Percentiles rank a stretch among this genome's conserved stretches.
Evolutionary conservation across 805 yeast species (phyloP).

Genomic region (Saccharomycopsis schoenii): DNA sequence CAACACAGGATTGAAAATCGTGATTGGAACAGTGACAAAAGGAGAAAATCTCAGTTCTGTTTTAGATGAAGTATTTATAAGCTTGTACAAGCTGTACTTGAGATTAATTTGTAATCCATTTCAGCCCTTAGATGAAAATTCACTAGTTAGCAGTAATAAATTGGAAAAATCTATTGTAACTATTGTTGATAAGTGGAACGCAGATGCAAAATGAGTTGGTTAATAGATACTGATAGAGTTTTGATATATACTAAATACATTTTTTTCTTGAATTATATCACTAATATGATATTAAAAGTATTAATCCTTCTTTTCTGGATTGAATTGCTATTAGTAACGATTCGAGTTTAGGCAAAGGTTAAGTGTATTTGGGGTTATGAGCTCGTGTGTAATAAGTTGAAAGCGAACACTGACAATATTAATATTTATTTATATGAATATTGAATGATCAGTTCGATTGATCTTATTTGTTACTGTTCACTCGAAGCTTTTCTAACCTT

Average conservation of each 20-base stretch:
- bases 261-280: neutral
- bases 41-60: slow-evolving; percentile 21
- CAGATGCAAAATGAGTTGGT: neutral
- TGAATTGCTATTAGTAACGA: too few relatives aligned
- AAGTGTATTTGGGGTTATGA: too few relatives aligned
- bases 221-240: neutral
- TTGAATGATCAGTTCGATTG: too few relatives aligned
- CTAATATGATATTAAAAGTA: too few relatives aligned
- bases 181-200: slow-evolving; percentile 18
- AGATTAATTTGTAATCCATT: slow-evolving; percentile 57
- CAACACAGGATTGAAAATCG: slow-evolving; percentile 56
- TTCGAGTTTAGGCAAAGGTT: too few relatives aligned
- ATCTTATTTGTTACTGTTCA: too few relatives aligned
- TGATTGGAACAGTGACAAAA: slow-evolving; percentile 41
- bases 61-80: slow-evolving; percentile 26
- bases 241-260: neutral
- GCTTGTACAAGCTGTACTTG: slow-evolving; percentile 45
- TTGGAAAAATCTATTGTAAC: slow-evolving; percentile 14
- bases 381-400: too few relatives aligned
- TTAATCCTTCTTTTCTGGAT: too few relatives aligned
- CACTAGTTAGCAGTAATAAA: slow-evolving; percentile 18
- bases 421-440: too few relatives aligned
- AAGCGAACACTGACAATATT: too few relatives aligned
- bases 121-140: slow-evolving; percentile 27
- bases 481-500: too few relatives aligned